Base-by-base conservation (phyloP, 139 green algal genomes). In the Astrephomene gubernaculifera region DNA sequence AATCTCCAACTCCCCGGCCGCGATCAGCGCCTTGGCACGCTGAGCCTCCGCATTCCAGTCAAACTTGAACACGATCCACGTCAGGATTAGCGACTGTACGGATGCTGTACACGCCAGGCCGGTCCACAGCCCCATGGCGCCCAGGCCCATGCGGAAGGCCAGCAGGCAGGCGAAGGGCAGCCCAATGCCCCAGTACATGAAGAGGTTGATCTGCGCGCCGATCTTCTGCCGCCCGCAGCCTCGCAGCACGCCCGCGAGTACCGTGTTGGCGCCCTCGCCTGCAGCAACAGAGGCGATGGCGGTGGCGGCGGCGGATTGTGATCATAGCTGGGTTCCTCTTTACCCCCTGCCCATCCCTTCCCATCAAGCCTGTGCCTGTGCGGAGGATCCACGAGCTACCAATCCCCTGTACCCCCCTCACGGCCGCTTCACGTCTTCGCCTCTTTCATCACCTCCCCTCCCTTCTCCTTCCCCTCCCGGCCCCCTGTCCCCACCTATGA, bases 111-210 rank as follows among this genome's bases (percentile, higher is more conserved):
- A 92, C 0, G 90, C 90, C 64, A 96, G 87, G 0, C 92, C 93
- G 6, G 81, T 91, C 93, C 93, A 96, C 67, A 96, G 79, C 0
- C 93, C 93, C 86, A 92, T 73, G 33, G 90, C 90, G 2, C 90
- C 93, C 80, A 94, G 69, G 25, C 84, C 84, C 36, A 86, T 86
- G 36, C 89, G 83, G 83, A 96, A 94, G 0, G 88, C 93, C 27
- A 94, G 73, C 27, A 93, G 14, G 45, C 89, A 92, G n/a, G 90
- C 82, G 39, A 95, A 86, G 1, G 92, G 92, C 72, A 96, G 68
- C 3, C 92, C 93, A 2, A 94, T 38, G 31, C 83, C 88, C 90
- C 91, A 96, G 82, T 94, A 95, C 61, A 89, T 91, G 49, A 87
- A 72, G 35, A 95, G 74, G 83, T 94, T 95, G 67, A 95, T 89